Base-by-base conservation (phyloP, 78 protist genomes). In the Planoprotostelium fungivorum region DNA sequence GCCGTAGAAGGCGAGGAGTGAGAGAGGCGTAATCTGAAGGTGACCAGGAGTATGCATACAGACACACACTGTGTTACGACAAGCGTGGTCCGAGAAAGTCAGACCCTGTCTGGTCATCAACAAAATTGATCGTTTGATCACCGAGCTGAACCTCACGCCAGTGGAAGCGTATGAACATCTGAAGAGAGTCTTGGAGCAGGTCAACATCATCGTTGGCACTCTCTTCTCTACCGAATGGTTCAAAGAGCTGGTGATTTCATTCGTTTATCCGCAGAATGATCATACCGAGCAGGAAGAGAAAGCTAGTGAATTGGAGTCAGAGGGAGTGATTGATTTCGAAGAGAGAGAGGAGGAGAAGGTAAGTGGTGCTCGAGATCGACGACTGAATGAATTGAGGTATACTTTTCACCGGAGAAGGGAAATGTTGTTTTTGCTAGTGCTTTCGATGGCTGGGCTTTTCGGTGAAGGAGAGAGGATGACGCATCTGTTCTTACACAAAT, bases 361-460 rank as follows among this genome's bases (percentile, higher is more conserved):
- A 0, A 51, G 39, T 35, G 86, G 91, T 10, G 83, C 38, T 0
- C 92, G 87, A 35, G 88, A 83, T 86, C 5, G 90, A 36, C 1
- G 93, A 88, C 83, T n/a, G 93, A 89, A 37, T 93, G 91, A 28
- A 1, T 37, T 1, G 87, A 31, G 83, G 31, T 86, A 23, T 92
- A 90, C 83, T 99, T 99, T 28, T 63, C 88, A 35, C 99, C 99
- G 9, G 93, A 89, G 36, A 84, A 86, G 31, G 99, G 99, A 36
- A 98, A 98, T 84, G 99, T 99, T n/a, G 89, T 96, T 0, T 99
- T 99, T 37, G 97, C 98, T 0, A 93, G 96, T 9, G 97, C 98
- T 0, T 10, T 87, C 29, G 96, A 96, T 84, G 98, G 98, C n/a
- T 98, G 99, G 99, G 99, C 97, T 31, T 97, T 97, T 89, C n/a